These are phyloP conservation scores for Debaryomycetaceae sp. DNA, from an alignment of 1,139 yeast genomes.

Conservation along the genomic window DNA sequence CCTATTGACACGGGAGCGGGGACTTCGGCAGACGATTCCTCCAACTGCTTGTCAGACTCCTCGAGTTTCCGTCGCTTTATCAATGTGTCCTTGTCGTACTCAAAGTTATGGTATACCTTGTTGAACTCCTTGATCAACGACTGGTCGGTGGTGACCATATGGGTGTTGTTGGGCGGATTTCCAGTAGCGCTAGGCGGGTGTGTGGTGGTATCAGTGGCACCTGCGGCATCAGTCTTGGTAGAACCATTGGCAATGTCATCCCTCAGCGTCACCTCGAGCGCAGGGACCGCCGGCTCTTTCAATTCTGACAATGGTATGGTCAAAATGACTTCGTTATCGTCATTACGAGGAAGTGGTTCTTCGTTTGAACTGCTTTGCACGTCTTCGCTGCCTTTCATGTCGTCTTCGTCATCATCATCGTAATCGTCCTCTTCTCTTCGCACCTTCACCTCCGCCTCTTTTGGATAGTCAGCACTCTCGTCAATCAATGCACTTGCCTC, in stretches of 20 bases:
- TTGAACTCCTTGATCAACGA: slow-evolving; percentile 39
- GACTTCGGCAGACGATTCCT: slow-evolving; percentile 19
- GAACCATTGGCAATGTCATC: slow-evolving; percentile 1
- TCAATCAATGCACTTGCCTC: no score
- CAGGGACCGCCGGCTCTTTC: slow-evolving; percentile 3
- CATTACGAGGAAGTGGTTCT: no score
- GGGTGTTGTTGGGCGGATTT: neutral
- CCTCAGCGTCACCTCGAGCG: neutral
- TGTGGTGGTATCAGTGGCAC: slow-evolving; percentile 1
- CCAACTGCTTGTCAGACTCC: slow-evolving; percentile 72
- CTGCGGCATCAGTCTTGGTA: neutral
- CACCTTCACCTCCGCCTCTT: slow-evolving; percentile 18
- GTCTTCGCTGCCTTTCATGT: slow-evolving; percentile 24
- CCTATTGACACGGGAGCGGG: neutral
- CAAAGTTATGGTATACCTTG: slow-evolving; percentile 79
- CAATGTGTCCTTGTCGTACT: slow-evolving; percentile 74
- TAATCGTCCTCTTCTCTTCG: slow-evolving; percentile 40
- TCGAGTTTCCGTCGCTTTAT: slow-evolving; percentile 75
- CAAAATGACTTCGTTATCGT: slow-evolving; percentile 26
- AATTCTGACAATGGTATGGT: slow-evolving; percentile 28
- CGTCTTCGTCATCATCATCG: slow-evolving; percentile 36
- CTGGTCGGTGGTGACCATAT: slow-evolving; percentile 1
- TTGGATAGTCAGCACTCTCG: slow-evolving; percentile 17
- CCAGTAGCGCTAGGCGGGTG: neutral
- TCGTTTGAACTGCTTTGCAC: slow-evolving; percentile 5